Conservation (phyloP, 805 yeast genomes). For the Candida namnaoensis region DNA sequence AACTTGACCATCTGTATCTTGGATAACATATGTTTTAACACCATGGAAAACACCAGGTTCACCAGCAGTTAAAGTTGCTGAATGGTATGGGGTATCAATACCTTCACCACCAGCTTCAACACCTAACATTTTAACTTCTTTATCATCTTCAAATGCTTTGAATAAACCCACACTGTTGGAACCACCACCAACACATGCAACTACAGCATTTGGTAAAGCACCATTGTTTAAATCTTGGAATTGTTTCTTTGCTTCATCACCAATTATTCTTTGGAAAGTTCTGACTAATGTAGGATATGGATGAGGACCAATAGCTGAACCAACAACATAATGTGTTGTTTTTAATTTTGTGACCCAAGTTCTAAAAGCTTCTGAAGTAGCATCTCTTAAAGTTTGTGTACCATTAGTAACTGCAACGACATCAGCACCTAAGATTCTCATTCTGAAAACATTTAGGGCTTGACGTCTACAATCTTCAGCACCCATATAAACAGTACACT, state of each 20-base stretch:
- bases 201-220: slow-evolving; percentile 83
- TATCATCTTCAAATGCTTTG: slow-evolving; percentile 83
- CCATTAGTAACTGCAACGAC: slow-evolving; percentile 93
- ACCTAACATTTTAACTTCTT: slow-evolving; percentile 74
- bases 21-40: slow-evolving; percentile 88
- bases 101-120: slow-evolving; percentile 99
- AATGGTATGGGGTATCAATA: slow-evolving; percentile 76
- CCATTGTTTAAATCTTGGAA: slow-evolving; percentile 73
- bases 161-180: slow-evolving; percentile 95
- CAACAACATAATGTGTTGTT: slow-evolving; percentile 90
- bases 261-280: slow-evolving; percentile 97
- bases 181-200: slow-evolving; percentile 99
- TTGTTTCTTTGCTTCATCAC: slow-evolving; percentile 89
- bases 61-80: slow-evolving; percentile 95
- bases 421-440: slow-evolving; percentile 92
- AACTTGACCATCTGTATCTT: slow-evolving; percentile 89
- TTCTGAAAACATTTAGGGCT: slow-evolving; percentile 95
- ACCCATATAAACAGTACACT: slow-evolving; percentile 96
- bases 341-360: slow-evolving; percentile 86
- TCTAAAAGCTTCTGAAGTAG: slow-evolving; percentile 95
- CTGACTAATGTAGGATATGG: slow-evolving; percentile 98
- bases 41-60: slow-evolving; percentile 98
- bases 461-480: slow-evolving; percentile 99
- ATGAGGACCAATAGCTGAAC: slow-evolving; percentile 98
- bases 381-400: slow-evolving; percentile 93